A percentile compares a stretch with the other conserved stretches of the same genome.
Conservation (phyloP, 179 eudicot genomes). For the Beta corolliflora region DNA sequence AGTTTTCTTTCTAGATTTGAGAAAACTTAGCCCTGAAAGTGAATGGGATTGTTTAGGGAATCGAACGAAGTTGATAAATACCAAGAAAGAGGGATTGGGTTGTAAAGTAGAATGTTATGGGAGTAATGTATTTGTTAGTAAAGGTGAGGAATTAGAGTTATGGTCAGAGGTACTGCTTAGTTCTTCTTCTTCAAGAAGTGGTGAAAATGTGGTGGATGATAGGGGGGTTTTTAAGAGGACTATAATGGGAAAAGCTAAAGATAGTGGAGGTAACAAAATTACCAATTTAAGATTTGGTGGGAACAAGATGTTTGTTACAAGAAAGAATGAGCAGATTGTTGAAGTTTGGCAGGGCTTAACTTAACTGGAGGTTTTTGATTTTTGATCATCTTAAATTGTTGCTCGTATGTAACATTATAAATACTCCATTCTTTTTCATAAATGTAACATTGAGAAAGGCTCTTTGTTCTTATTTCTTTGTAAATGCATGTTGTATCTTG, state of each 20-base stretch:
- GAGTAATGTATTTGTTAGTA: slow-evolving; percentile 65
- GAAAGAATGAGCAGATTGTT: slow-evolving; percentile 74
- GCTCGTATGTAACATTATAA: no score
- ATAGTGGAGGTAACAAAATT: slow-evolving; percentile 59
- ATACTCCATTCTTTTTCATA: no score
- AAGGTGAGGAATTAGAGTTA: slow-evolving; percentile 71
- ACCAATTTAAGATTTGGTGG: slow-evolving; percentile 79
- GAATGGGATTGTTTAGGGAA: slow-evolving; percentile 85
- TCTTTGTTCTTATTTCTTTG: not conserved
- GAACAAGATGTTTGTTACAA: slow-evolving; percentile 83
- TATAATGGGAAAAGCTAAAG: slow-evolving; percentile 72
- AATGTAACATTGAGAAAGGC: not conserved
- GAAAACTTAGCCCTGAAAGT: slow-evolving; percentile 48
- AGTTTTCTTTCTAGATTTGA: slow-evolving; percentile 67
- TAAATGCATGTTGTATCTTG: slow-evolving; percentile 9
- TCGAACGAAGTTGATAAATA: slow-evolving; percentile 41
- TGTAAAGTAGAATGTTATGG: slow-evolving; percentile 74
- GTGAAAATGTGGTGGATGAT: slow-evolving; percentile 34
- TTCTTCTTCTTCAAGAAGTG: slow-evolving; percentile 30
- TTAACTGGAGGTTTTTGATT: slow-evolving; percentile 32
- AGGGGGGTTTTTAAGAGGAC: slow-evolving; percentile 78
- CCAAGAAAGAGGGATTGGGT: slow-evolving; percentile 81
- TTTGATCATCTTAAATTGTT: not conserved
- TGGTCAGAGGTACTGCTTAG: slow-evolving; percentile 74
- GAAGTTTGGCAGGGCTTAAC: slow-evolving; percentile 81